These are phyloP conservation scores for Talaromyces rugulosus DNA, from an alignment of 2,329 filamentous ascomycete species.

Conservation along the genomic window DNA sequence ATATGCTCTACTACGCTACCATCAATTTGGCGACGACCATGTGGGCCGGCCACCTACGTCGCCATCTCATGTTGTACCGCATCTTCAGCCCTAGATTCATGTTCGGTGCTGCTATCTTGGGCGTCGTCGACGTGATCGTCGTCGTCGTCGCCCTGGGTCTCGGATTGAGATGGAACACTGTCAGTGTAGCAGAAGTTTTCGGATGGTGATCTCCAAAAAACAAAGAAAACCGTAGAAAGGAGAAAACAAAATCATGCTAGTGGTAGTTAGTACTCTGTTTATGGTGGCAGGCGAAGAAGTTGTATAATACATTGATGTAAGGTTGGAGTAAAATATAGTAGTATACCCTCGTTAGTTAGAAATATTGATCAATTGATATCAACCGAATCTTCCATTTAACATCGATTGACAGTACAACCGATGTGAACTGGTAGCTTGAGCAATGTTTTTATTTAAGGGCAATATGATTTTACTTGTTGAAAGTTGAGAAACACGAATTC, in stretches of 20 bases:
- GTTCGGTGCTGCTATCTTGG: conserved; percentile 66
- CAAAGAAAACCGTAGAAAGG: neutral
- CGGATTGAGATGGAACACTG: conserved; percentile 69
- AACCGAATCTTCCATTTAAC: neutral
- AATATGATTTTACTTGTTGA: neutral
- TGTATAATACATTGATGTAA: neutral
- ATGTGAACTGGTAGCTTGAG: neutral
- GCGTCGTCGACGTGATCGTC: conserved; percentile 72
- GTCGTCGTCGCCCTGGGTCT: conserved; percentile 63
- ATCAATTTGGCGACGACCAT: conserved; percentile 81
- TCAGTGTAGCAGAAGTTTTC: conserved; percentile 83
- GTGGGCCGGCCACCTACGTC: conserved; percentile 81
- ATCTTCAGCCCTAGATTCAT: conserved; percentile 92
- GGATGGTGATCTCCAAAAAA: conserved; percentile 56
- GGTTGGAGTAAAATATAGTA: neutral
- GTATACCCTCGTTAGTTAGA: neutral
- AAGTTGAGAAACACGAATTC: neutral
- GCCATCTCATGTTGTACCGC: conserved; percentile 94
- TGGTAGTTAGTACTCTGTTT: neutral
- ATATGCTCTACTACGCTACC: conserved; percentile 76
- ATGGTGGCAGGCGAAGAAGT: neutral
- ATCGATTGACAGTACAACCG: too few species aligned
- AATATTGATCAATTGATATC: neutral
- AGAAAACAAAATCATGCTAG: neutral
- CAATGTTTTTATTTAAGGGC: neutral